A percentile compares a stretch with the other conserved stretches of the same genome.
Conservation (phyloP, 1,284 basidiomycete genomes). For the Ustilago lituana region DNA sequence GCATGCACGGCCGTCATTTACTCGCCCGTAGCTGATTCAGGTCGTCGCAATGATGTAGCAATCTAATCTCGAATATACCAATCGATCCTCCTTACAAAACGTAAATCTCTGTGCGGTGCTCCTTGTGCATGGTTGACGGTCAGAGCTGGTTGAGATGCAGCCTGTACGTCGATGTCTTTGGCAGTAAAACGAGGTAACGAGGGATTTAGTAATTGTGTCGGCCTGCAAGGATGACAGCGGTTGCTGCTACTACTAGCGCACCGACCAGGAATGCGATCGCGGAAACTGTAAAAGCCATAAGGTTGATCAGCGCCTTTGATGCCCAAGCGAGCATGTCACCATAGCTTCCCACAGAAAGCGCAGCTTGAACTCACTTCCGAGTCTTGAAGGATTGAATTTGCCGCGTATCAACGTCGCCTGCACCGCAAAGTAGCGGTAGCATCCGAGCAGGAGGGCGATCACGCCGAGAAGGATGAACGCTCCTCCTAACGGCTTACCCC, state of each 20-base stretch:
- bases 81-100: too few relatives aligned
- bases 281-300: constrained; percentile 21
- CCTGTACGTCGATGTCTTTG: too few relatives aligned
- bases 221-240: constrained; percentile 42
- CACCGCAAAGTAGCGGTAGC: constrained; percentile 54
- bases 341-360: too few relatives aligned
- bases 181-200: too few relatives aligned
- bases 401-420: constrained; percentile 50
- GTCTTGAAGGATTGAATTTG: constrained; percentile 52
- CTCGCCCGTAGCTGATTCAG: neutral
- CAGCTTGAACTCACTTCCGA: constrained; percentile 60
- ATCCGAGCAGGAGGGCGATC: constrained; percentile 48
- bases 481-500: constrained; percentile 57
- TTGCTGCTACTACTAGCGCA: constrained; percentile 43
- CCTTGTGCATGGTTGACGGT: too few relatives aligned
- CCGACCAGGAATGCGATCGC: constrained; percentile 32
- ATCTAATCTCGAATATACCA: constrained; percentile 24
- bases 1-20: too few relatives aligned
- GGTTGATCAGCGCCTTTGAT: too few relatives aligned
- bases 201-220: constrained; percentile 7
- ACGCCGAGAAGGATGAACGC: constrained; percentile 58
- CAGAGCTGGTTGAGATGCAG: too few relatives aligned
- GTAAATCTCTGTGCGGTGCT: too few relatives aligned
- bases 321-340: neutral
- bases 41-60: constrained; percentile 17